Percentiles rank a stretch among this genome's conserved stretches.
These are phyloP conservation scores for Chlorella variabilis DNA, from an alignment of 163 green algal genomes.

Conservation along the genomic window DNA sequence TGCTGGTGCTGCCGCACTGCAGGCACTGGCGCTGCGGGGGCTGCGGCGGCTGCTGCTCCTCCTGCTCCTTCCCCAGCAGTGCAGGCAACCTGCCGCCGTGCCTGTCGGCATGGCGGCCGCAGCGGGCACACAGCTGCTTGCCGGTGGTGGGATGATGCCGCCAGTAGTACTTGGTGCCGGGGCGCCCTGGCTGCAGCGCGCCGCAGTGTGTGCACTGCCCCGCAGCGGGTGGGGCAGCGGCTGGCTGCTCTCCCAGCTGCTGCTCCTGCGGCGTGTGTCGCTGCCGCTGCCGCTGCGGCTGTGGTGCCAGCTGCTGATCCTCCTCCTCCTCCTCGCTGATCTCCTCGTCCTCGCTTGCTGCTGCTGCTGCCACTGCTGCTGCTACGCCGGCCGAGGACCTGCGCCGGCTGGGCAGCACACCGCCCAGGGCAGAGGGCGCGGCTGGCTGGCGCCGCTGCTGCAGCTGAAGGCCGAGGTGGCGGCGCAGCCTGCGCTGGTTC, in stretches of 20 bases:
- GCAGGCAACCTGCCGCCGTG: not conserved
- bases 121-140: not conserved
- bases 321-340: too few species aligned
- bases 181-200: not conserved
- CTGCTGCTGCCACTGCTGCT: not conserved
- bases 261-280: too few species aligned
- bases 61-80: not conserved
- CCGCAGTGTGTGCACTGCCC: not conserved
- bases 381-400: not conserved
- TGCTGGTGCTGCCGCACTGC: not conserved
- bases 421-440: too few species aligned
- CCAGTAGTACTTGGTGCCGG: not conserved
- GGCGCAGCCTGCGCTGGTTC: not conserved
- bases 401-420: not conserved
- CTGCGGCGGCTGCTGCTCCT: not conserved
- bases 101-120: not conserved
- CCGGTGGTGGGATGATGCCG: not conserved
- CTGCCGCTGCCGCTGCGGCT: not conserved
- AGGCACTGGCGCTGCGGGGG: not conserved
- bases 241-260: not conserved
- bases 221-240: not conserved
- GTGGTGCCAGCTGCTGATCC: too few species aligned
- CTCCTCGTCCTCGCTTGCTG: not conserved
- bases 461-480: not conserved
- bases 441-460: not conserved